Base-by-base conservation (phyloP, 768 basidiomycete species). In the Termitomyces sp. region DNA sequence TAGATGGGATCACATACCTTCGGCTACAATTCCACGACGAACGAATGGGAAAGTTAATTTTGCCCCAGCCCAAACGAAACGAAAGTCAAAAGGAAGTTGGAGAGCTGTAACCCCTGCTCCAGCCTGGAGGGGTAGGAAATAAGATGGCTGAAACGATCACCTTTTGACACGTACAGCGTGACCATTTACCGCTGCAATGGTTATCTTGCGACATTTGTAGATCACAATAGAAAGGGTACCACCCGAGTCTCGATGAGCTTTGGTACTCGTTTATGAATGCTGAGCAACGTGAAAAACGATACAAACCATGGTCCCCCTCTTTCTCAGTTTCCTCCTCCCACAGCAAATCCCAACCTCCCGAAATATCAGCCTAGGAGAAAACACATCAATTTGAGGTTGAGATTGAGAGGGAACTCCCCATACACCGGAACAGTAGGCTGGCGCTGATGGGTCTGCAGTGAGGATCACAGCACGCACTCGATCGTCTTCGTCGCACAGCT, bases 401-500 rank as follows among this genome's bases (percentile, higher is more conserved):
- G 28, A 30, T 26, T 16, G 24, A 28, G 30, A 48, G 24, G 26
- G 16, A 32, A 53, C 24, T 10, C 53, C 28, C 58, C 78, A 22
- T 68, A 83, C 83, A 1, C 83, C 83, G 22, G 82, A 76, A 62
- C 83, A 83, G 61, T 73, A 85, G 0, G 81, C 82, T 20, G 78
- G 72, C 2, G 81, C 79, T 8, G 71, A 75, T 50, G 70, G 76
- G 48, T 83, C 81, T 0, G 82, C 77, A 2, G 81, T 83, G 38
- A 82, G 61, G 20, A 84, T 72, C 18, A 83, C 75, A 0, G 72
- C 82, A 38, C 77, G 74, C 22, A 84, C 77, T 40, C 78, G 74
- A 61, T 83, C 82, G 57, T 84, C 83, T 48, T 67, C 71, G 69
- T 83, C 80, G 20, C 74, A 74, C 3, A 80, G 62, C 20, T 74